A percentile compares a stretch with the other conserved stretches of the same genome.
phyloP scores from a whole-genome alignment of 495 filamentous ascomycete species.

The Xylaria acuta region DNA sequence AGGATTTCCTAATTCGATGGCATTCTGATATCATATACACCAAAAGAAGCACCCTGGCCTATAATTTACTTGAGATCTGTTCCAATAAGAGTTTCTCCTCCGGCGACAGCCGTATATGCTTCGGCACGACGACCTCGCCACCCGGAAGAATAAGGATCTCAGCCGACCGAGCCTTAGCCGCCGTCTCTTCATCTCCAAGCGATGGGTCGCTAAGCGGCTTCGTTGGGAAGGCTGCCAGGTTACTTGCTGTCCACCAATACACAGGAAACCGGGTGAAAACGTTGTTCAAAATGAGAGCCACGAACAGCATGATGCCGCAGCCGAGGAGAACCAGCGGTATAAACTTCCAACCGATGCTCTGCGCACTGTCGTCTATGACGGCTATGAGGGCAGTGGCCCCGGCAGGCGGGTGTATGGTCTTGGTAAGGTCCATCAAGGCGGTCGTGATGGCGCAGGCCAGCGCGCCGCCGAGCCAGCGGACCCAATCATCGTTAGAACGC shows the following conservation, averaged over 20 bases:
- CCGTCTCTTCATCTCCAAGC: slow-evolving; percentile 29
- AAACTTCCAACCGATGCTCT: slow-evolving; percentile 74
- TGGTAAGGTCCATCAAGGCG: slow-evolving; percentile 75
- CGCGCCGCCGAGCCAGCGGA: slow-evolving; percentile 72
- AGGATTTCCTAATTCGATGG: background rate
- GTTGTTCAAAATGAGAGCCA: slow-evolving; percentile 77
- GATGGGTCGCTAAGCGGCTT: slow-evolving; percentile 19
- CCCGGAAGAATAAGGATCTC: slow-evolving; percentile 40
- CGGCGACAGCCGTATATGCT: slow-evolving; percentile 43
- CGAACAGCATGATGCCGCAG: slow-evolving; percentile 66
- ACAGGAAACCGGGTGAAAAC: slow-evolving; percentile 75
- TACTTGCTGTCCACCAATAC: slow-evolving; percentile 74
- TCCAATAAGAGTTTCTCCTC: slow-evolving; percentile 53
- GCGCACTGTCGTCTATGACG: slow-evolving; percentile 63
- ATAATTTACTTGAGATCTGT: slow-evolving; percentile 43
- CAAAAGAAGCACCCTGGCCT: background rate
- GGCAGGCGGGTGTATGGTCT: slow-evolving; percentile 85
- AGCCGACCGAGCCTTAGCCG: slow-evolving; percentile 23
- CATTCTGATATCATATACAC: background rate
- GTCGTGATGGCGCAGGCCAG: slow-evolving; percentile 73
- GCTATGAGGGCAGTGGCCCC: slow-evolving; percentile 86
- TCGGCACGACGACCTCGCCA: slow-evolving; percentile 43
- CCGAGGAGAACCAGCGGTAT: slow-evolving; percentile 72
- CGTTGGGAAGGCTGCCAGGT: slow-evolving; percentile 38
- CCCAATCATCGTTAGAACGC: slow-evolving; percentile 55